phyloP scores from a whole-genome alignment of 2,329 filamentous ascomycete species.

The Pestalotiopsis fici region DNA sequence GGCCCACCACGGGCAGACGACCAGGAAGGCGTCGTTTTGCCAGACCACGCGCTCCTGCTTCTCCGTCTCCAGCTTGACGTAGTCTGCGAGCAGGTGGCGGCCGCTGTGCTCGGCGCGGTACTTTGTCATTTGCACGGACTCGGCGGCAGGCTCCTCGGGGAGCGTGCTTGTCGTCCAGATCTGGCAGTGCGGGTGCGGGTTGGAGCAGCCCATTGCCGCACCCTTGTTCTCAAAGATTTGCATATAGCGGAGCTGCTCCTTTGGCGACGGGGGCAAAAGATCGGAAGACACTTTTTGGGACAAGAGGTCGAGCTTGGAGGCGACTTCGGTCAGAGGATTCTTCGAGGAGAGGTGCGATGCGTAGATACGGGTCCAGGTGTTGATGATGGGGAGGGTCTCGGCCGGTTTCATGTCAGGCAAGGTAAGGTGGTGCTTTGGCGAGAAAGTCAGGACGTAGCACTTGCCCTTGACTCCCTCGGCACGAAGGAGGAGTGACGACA shows the following conservation, averaged over 20 bases:
- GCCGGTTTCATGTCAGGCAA: slow-evolving; percentile 81
- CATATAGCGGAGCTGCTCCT: slow-evolving; percentile 89
- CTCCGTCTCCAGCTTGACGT: slow-evolving; percentile 77
- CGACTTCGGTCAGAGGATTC: slow-evolving; percentile 59
- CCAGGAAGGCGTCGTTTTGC: slow-evolving; percentile 81
- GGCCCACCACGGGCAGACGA: slow-evolving; percentile 96
- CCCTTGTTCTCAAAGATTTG: slow-evolving; percentile 99
- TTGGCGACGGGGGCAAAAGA: slow-evolving; percentile 51
- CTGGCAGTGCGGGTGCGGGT: slow-evolving; percentile 96
- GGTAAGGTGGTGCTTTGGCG: slow-evolving; percentile 85
- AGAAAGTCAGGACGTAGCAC: slow-evolving; percentile 97
- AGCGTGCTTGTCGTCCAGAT: slow-evolving; percentile 92
- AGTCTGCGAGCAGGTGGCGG: slow-evolving; percentile 80
- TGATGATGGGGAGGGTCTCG: slow-evolving; percentile 80
- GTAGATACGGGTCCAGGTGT: slow-evolving; percentile 93
- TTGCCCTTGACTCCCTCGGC: slow-evolving; percentile 89
- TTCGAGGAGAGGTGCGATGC: slow-evolving; percentile 73
- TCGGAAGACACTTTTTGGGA: slow-evolving; percentile 34
- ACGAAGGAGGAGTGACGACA: slow-evolving; percentile 75
- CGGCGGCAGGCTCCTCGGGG: slow-evolving; percentile 84
- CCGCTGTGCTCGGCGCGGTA: slow-evolving; percentile 75
- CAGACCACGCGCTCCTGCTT: slow-evolving; percentile 87
- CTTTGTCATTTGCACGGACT: slow-evolving; percentile 75
- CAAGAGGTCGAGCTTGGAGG: slow-evolving; percentile 38
- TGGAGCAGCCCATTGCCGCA: slow-evolving; percentile 96